Evolutionary conservation across 2,329 filamentous ascomycete genomes (phyloP), one percentile per base, ranked within the genome.

Genomic region (Xylaria sp.): DNA sequence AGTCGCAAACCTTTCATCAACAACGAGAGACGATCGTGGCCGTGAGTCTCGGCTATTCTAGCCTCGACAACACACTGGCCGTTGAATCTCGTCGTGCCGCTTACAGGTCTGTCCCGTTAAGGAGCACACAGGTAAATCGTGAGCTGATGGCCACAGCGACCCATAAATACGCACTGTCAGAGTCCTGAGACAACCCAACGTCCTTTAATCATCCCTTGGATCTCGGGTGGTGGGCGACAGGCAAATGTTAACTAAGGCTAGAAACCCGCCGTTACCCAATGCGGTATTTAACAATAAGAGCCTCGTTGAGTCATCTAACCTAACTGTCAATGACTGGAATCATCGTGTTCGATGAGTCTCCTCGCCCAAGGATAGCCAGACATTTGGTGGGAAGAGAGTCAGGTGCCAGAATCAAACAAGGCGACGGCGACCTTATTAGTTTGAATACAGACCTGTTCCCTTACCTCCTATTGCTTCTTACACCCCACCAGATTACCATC

Each of bases 141-240:
- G 9, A 69, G 54, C 10, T 46, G 52, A 17, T 47, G 43, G 17
- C 33, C 31, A 10, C 43, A 17, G 15, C 49, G 54, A 41, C 47
- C 33, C 5, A 21, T 5, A 21, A 40, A 19, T 21, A 71, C 58
- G 38, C 71, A 67, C 44, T 70, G 66, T 13, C 58, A 60, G 19
- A 62, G 54, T n/a, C 67, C 64, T 3, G 64, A 71, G 43, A 44
- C 64, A 13, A 51, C 56, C 67, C 65, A 70, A 46, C 65, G 69
- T 25, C 67, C 64, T 29, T 69, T 70, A n/a, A 70, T 66, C 60
- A 67, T 68, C 23, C 70, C 64, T 31, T 69, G 51, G 9, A 70
- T 65, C 51, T 71, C 68, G 5, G 62, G 44, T n/a, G 67, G 62
- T 3, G 69, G 48, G 21, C 37, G 58, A 4, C 65, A 57, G 38